Evolutionary conservation across 2,329 filamentous ascomycete genomes (phyloP), one percentile per base, ranked within the genome.

Genomic region (Teratosphaeria nubilosa): DNA sequence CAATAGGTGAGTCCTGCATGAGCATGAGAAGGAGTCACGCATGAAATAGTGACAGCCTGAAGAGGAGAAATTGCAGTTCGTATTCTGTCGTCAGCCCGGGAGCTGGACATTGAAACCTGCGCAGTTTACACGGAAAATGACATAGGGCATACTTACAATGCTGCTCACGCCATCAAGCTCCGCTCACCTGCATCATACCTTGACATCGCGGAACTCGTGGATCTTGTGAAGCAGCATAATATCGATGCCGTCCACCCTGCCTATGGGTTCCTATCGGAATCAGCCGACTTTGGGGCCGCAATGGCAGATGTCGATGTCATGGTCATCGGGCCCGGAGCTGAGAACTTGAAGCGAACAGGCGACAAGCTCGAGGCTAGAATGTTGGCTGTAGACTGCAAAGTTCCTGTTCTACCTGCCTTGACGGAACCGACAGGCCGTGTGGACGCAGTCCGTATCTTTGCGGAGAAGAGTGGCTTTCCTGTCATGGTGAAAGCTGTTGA

Each of bases 401-500:
- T 84, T 0, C 81, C 81, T 0, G 75, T 82, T 0, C 68, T 81
- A 22, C 75, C 77, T 27, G 80, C 80, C 3, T 71, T 82, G 58
- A 68, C 66, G 4, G 69, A 65, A 0, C 73, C 80, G 0, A 81
- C 79, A 0, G 71, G 69, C 9, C 68, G 68, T 16, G 62, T 78
- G 0, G 69, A 74, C 27, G 72, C 77, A 5, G 75, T 82, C 4
- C 67, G 70, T 3, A 51, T 56, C 0, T 91, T 91, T 65, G 91
- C 88, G 69, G 78, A 66, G 2, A 53, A 71, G 24, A 72, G 76
- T 14, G 79, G 80, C 1, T 79, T 78, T 51, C 82, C 82, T 0
- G 73, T 84, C 51, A 83, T 85, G 79, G 72, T 86, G 51, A 86
- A 86, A 65, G 83, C 83, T n/a, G 80, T 85, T 3, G 83, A 85